Evolutionary conservation across 257 asterid species (phyloP), one percentile per base, ranked within the genome.

Genomic region (Nicotiana attenuata): DNA sequence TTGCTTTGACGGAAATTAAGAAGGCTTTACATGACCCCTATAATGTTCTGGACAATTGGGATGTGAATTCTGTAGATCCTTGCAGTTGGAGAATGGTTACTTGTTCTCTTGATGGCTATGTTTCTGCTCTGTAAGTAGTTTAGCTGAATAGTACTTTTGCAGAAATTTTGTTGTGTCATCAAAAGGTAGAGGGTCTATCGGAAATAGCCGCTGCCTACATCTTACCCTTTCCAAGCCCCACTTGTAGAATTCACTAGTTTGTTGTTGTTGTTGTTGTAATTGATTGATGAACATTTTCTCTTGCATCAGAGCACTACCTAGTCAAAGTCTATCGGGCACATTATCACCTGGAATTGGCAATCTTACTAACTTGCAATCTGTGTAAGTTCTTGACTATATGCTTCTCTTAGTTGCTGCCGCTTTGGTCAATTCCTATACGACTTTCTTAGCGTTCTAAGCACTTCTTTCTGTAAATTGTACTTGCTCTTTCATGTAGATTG

Each of bases 71-170:
- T 26, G 99, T 96, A 81, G 99, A 96, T 87, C 99, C 99, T 76
- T 96, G 99, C 88, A 89, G 98, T 86, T 96, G 99, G 99, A 92
- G 98, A 84, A 93, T 93, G 98, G 87, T 96, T 76, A 90, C 97
- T 75, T 96, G 99, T 80, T 85, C 97, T 22, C 20, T 55, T 73
- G 98, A 93, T 89, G 97, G 97, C 78, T 90, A 89, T 89, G 99
- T 96, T 65, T 94, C 97, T 85, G 90, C 90, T 80, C 84, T 94
- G 99, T 96, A 88, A 96, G 99, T 86, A 28, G 67, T 38, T 78
- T 13, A 38, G n/a, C 0, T 71, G 17, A 75, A 20, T 4, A 47
- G 19, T 22, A 57, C 1, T 47, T 65, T 31, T 15, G 56, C n/a
- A n/a, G 35, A 45, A 59, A 78, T 24, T 31, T 35, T 35, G 11